Evolutionary conservation across 2,329 filamentous ascomycete genomes (phyloP), one percentile per base, ranked within the genome.

Genomic region (Phialophora verrucosa): DNA sequence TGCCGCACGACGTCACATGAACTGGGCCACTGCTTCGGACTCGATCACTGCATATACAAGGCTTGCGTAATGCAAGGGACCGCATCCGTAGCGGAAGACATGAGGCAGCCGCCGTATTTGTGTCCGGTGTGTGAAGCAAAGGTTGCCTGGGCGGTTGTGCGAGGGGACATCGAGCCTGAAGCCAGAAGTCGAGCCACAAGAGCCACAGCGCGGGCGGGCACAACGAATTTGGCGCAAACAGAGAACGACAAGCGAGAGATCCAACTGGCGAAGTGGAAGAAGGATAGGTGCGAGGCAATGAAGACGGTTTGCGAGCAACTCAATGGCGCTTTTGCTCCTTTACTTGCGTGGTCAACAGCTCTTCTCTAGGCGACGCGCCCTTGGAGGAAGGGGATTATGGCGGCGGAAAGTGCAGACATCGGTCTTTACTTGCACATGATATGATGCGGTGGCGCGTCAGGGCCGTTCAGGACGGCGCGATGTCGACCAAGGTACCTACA

Each of bases 51-150:
- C 73, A 78, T 84, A 23, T 76, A 66, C 56, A 70, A 87, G 70
- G 86, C 87, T 0, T 90, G 87, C 70, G 80, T 82, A 2, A 88
- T 90, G 87, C 87, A 90, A 73, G 82, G 84, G 4, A 87, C 85
- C 0, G 82, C 83, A 0, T 80, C 82, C 0, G 78, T 88, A 47
- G 78, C 76, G 0, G 88, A 90, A 74, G 87, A 90, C 72, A 78
- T 82, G 2, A 77, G 87, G 50, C 87, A 90, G 72, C 87, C 88
- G 27, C 87, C 87, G 0, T 90, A 88, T 70, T 71, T 89, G 3
- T 90, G 87, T 69, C 85, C 84, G 0, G 79, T 90, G 0, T 88
- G 87, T 69, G 73, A 86, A 63, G 78, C 78, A 6, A 90, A 90
- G 75, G 64, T 89, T 0, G 73, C 77, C 1, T 72, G 76, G 64